These are phyloP conservation scores for Monosporascus cannonballus DNA, from an alignment of 2,329 filamentous ascomycete species.

Conservation along the genomic window DNA sequence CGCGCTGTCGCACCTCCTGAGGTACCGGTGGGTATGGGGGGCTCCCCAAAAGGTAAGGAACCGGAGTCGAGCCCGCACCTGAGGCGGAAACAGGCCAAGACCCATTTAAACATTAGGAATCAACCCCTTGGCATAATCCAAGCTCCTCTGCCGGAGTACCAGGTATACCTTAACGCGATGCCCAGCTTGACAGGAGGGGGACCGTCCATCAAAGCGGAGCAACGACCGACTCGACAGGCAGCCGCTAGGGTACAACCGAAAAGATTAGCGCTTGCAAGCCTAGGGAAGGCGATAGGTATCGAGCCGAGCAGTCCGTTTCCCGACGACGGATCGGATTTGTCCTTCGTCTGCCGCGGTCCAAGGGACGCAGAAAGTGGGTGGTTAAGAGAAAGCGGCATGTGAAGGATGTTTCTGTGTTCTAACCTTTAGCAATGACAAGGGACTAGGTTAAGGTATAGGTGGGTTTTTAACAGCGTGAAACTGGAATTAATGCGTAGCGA, in stretches of 20 bases:
- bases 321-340: conserved; percentile 7
- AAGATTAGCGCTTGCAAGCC: background rate
- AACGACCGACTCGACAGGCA: background rate
- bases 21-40: background rate
- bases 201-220: background rate
- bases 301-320: background rate
- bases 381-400: too few species aligned
- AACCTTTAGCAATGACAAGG: too few species aligned
- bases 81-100: conserved; percentile 5
- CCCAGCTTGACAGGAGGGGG: background rate
- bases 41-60: background rate
- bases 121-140: background rate
- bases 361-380: background rate
- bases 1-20: too few species aligned
- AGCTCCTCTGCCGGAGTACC: conserved; percentile 10
- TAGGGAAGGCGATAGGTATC: background rate
- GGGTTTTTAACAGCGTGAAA: background rate
- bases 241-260: background rate
- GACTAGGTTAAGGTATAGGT: too few species aligned
- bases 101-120: background rate
- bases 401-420: too few species aligned
- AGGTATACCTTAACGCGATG: conserved; percentile 12
- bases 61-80: conserved; percentile 1
- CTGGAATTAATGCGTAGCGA: background rate
- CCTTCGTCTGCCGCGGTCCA: conserved; percentile 10